Percentiles rank a stretch among this genome's conserved stretches.
Evolutionary conservation across 2,329 filamentous ascomycete genomes (phyloP).

Genomic region (Endocalyx cinctus): DNA sequence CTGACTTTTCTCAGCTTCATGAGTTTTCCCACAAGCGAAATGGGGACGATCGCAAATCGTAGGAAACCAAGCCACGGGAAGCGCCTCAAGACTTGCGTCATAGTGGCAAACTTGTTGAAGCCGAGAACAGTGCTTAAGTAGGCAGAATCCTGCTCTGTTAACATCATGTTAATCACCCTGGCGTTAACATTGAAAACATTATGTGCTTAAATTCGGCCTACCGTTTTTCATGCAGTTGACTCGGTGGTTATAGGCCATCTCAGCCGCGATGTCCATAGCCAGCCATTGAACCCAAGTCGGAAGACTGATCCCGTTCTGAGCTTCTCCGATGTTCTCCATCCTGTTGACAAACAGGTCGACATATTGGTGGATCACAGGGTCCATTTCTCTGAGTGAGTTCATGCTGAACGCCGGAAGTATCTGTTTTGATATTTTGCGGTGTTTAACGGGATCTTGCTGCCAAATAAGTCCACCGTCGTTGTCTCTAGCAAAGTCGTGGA

Average conservation of each 20-base stretch:
- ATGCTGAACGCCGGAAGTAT: constrained; percentile 18
- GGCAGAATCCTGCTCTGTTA: neutral
- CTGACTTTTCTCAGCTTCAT: neutral
- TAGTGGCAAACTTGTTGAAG: neutral
- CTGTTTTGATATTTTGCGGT: constrained; percentile 14
- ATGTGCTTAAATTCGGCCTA: constrained; percentile 2
- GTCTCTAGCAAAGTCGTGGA: constrained; percentile 15
- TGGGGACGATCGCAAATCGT: neutral
- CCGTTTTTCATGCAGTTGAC: constrained; percentile 13
- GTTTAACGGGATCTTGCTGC: constrained; percentile 17
- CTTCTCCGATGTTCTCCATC: constrained; percentile 9
- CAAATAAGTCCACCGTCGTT: constrained; percentile 15
- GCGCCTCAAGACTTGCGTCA: neutral
- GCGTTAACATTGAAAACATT: neutral
- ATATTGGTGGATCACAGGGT: constrained; percentile 16
- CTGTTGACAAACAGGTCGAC: constrained; percentile 16
- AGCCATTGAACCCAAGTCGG: constrained; percentile 17
- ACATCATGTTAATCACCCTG: neutral
- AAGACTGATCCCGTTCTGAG: constrained; percentile 4
- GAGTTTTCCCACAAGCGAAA: neutral
- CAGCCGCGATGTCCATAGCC: constrained; percentile 17
- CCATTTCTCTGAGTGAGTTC: constrained; percentile 11
- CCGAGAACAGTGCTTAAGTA: neutral
- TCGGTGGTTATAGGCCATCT: constrained; percentile 18
- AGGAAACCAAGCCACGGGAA: neutral